These are phyloP conservation scores for Telopea speciosissima DNA, from an alignment of 177 flowering plant species.

Conservation along the genomic window DNA sequence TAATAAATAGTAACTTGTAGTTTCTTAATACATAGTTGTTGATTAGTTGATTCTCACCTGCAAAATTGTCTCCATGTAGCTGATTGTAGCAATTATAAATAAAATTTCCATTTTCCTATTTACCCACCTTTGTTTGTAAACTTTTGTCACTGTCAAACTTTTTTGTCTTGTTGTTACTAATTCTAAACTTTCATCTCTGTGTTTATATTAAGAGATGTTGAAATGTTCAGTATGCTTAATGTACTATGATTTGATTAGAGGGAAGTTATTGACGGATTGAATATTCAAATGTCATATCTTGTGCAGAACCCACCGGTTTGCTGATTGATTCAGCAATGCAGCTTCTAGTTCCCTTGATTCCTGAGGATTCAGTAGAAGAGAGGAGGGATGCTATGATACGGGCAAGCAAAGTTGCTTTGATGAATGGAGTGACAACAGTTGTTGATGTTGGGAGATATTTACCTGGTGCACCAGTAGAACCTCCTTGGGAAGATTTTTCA, in stretches of 20 bases:
- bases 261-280: not conserved
- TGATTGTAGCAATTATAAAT: too few relatives aligned
- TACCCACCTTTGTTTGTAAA: too few relatives aligned
- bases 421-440: constrained; percentile 86
- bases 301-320: constrained; percentile 87
- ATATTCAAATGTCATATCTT: not conserved
- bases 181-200: too few relatives aligned
- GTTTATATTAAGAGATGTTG: not conserved
- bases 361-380: constrained; percentile 66
- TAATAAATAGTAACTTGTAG: too few relatives aligned
- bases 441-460: constrained; percentile 90
- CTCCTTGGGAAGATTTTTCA: constrained; percentile 84
- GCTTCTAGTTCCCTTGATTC: constrained; percentile 47
- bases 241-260: not conserved
- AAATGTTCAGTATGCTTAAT: not conserved
- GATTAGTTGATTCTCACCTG: too few relatives aligned
- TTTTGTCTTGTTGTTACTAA: too few relatives aligned
- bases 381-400: constrained; percentile 73
- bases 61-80: too few relatives aligned
- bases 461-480: constrained; percentile 58
- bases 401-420: constrained; percentile 73
- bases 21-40: too few relatives aligned
- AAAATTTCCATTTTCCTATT: too few relatives aligned
- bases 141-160: too few relatives aligned
- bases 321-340: constrained; percentile 91